These are phyloP conservation scores for Cornus florida DNA, from an alignment of 148 eudicot species.

Conservation along the genomic window DNA sequence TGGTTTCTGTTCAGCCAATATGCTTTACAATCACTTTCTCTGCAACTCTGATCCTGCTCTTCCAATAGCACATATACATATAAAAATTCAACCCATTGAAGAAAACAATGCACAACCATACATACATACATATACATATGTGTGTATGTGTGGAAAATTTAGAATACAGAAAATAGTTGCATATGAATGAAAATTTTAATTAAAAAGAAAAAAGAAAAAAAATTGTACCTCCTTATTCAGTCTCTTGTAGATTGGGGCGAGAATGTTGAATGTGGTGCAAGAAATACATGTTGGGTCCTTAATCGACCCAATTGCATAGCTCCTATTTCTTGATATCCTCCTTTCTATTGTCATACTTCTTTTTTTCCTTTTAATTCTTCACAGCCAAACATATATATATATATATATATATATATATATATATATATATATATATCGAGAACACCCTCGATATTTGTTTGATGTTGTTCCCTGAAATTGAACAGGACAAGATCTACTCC, in stretches of 20 bases:
- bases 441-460: neutral
- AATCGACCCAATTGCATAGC: slow-evolving; percentile 60
- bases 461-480: neutral
- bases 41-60: slow-evolving; percentile 65
- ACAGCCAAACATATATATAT: neutral
- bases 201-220: too few relatives aligned
- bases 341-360: slow-evolving; percentile 31
- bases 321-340: slow-evolving; percentile 58
- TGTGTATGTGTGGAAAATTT: neutral
- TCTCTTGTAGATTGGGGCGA: slow-evolving; percentile 94
- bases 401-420: too few relatives aligned
- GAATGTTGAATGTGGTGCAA: slow-evolving; percentile 95
- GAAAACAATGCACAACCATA: neutral
- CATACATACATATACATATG: neutral
- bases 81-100: neutral
- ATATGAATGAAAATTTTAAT: neutral
- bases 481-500: neutral
- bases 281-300: slow-evolving; percentile 65
- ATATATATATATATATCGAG: neutral
- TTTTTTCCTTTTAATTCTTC: slow-evolving; percentile 51
- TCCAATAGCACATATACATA: slow-evolving; percentile 16
- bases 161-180: neutral
- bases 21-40: slow-evolving; percentile 78
- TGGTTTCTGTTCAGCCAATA: slow-evolving; percentile 82
- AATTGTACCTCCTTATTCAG: slow-evolving; percentile 56